Evolutionary conservation across 352 stramenopile genomes (phyloP), one percentile per base, ranked within the genome.

Genomic region (Saprolegnia diclina): DNA sequence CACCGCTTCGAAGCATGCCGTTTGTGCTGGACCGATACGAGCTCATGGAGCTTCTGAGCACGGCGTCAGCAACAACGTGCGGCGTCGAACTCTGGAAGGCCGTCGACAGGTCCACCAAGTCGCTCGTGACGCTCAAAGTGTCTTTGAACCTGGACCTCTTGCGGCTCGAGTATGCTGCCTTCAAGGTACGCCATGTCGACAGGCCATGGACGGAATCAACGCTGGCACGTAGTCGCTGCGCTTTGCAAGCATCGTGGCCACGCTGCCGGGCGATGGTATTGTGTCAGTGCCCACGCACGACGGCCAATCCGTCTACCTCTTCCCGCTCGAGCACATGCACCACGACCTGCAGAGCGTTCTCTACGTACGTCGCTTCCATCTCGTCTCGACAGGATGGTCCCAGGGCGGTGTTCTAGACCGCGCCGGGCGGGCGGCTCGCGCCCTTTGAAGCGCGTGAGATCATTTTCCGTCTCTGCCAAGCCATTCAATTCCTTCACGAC

Each of bases 71-170:
- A 14, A 29, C 18, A 35, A n/a, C 16, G 21, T 14, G 32, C 40
- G 52, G 9, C n/a, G 35, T 69, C 21, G 45, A 69, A 24, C 42
- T 63, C n/a, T 69, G 63, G 63, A 69, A 63, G 19, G 50, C 63
- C n/a, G n/a, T n/a, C 13, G 63, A 69, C 42, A n/a, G 40, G 14
- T 18, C n/a, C 5, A 26, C 21, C 21, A 45, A 24, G 18, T 42
- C 7, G n/a, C 7, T 24, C 32, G 53, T 69, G 53, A 42, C 45
- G 9, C 50, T 69, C 24, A 59, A 46, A 21, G n/a, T 69, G 1
- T 69, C 63, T n/a, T 4, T 9, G 21, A 52, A 69, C 48, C 11
- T 14, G 14, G 29, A 59, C 11, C 19, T 16, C 24, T 59, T 59
- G 35, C 24, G 16, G 11, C 52, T 26, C 24, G 52, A 59, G 35